Evolutionary conservation across 805 yeast species (phyloP), one percentile per base, ranked within the genome.

Genomic region (Starmerella bombicola): DNA sequence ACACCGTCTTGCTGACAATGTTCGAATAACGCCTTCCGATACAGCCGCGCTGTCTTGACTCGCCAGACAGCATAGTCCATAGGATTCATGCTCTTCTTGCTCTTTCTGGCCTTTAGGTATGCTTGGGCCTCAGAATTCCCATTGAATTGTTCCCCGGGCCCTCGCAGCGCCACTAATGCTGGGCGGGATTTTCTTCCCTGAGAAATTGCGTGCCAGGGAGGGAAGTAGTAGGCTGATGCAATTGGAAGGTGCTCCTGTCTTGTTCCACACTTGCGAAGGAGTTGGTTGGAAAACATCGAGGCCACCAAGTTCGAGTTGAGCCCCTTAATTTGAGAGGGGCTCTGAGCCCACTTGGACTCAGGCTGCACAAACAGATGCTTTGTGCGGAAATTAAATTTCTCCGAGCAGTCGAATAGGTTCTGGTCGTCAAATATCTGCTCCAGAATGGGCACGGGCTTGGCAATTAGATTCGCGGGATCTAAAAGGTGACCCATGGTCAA

Each of bases 181-280:
- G 55, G 55, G 21, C 55, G 45, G 16, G 53, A 47, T 9, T 35
- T 41, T 7, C 55, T 42, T n/a, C 42, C 50, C 17, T 39, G 44
- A 3, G 52, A 48, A 3, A 49, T 20, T 1, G 49, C 46, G 39
- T 52, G 55, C 55, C 54, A 52, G 7, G 55, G 52, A 5, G 55
- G 55, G 25, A 49, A 43, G 26, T 40, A 52, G 19, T 18, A 39
- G 5, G 41, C 24, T 6, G 34, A 16, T 13, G 30, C 35, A 6
- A 34, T 12, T 4, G 20, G 13, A 4, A 30, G 22, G 13, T 25
- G 15, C 13, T 9, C 18, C 4, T 15, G 29, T 16, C 12, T 8
- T 33, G 41, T 28, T 38, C 25, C 33, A 21, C 45, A 39, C 21
- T 25, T 33, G 9, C 24, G 7, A 12, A 40, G 34, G 17, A 32